Evolutionary conservation across 2,329 filamentous ascomycete genomes (phyloP).

Genomic region (Ascochyta lentis): DNA sequence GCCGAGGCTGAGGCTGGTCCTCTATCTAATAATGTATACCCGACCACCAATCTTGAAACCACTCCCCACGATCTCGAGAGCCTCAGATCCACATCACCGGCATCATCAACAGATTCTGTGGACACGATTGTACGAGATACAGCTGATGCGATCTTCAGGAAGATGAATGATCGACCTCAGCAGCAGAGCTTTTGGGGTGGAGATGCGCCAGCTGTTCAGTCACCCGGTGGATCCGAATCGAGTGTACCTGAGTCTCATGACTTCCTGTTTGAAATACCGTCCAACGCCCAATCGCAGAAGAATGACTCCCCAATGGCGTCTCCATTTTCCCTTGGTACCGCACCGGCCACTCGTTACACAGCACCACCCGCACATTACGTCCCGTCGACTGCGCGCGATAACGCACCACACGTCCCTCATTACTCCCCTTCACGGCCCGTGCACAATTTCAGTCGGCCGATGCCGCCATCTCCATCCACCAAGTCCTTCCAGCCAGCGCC

Average conservation of each 20-base stretch:
- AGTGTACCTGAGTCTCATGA: constrained; percentile 38
- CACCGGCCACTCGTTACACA: neutral
- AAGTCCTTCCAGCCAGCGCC: constrained; percentile 16
- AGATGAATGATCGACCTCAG: constrained; percentile 33
- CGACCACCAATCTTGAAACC: constrained; percentile 12
- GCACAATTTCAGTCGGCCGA: constrained; percentile 36
- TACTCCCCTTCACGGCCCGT: constrained; percentile 26
- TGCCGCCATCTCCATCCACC: constrained; percentile 9
- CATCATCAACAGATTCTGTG: constrained; percentile 28
- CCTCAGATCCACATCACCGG: constrained; percentile 28
- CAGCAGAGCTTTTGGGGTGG: constrained; percentile 25
- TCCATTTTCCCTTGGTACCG: neutral
- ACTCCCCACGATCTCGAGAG: constrained; percentile 15
- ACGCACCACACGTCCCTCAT: constrained; percentile 17
- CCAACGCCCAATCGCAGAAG: constrained; percentile 10
- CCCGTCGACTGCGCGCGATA: constrained; percentile 6
- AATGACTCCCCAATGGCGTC: constrained; percentile 20
- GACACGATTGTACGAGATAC: constrained; percentile 34
- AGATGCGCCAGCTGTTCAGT: constrained; percentile 19
- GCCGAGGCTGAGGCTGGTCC: constrained; percentile 7
- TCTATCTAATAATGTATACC: constrained; percentile 10
- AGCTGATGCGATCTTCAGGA: constrained; percentile 37
- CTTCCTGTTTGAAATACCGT: constrained; percentile 32
- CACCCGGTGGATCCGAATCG: constrained; percentile 14
- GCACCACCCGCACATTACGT: constrained; percentile 9